phyloP scores from a whole-genome alignment of 495 filamentous ascomycete species.

The Pyronema omphalodes region DNA sequence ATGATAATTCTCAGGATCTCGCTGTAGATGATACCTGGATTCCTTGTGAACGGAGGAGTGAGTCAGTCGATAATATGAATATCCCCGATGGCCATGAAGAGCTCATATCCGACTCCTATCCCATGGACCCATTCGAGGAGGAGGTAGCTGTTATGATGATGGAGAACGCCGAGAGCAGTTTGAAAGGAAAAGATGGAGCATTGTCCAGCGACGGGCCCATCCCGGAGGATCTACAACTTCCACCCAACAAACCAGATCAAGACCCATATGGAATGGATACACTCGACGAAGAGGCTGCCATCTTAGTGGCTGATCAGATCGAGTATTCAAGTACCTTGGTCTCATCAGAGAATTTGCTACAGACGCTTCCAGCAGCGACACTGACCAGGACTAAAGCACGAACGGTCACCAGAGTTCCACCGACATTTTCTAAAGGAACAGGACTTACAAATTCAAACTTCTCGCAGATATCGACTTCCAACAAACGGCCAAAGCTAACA shows the following conservation, averaged over 20 bases:
- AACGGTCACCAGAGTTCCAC: too few species aligned
- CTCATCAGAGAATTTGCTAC: background rate
- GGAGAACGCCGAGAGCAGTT: too few species aligned
- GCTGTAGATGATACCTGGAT: background rate
- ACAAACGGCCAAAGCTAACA: background rate
- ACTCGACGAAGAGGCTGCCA: background rate
- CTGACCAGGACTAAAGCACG: too few species aligned
- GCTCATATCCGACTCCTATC: background rate
- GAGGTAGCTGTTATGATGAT: too few species aligned
- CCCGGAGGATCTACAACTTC: too few species aligned
- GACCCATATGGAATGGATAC: background rate
- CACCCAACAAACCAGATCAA: background rate
- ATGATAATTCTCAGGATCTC: constrained; percentile 4
- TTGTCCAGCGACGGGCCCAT: too few species aligned
- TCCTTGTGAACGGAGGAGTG: background rate
- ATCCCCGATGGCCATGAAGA: background rate
- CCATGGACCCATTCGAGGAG: background rate
- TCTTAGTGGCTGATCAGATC: background rate
- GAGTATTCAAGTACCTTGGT: too few species aligned
- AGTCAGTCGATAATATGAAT: background rate
- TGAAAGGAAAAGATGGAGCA: too few species aligned
- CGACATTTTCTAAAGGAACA: too few species aligned
- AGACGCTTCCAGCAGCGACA: too few species aligned
- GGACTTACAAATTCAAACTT: background rate
- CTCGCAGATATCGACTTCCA: background rate